Evolutionary conservation across 108 stramenopile genomes (phyloP).

Genomic region (Hondaea fermentalgiana): DNA sequence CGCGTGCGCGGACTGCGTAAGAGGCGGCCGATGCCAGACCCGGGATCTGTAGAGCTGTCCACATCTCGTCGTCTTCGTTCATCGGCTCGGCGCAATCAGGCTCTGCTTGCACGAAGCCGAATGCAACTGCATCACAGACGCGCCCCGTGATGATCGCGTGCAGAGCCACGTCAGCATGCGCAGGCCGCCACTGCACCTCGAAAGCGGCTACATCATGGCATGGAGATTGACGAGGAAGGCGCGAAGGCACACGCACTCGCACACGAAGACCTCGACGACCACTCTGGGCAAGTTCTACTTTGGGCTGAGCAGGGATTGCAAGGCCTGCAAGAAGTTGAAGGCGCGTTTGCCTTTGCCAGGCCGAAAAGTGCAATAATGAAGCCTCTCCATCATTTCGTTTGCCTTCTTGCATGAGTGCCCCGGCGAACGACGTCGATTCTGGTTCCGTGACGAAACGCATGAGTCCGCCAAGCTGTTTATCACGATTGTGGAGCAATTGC

Average conservation of each 20-base stretch:
- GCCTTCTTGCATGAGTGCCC: background rate
- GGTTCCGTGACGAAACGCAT: background rate
- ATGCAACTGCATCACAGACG: background rate
- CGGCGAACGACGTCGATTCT: background rate
- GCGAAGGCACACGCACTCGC: background rate
- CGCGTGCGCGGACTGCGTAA: background rate
- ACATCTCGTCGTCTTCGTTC: too few relatives aligned
- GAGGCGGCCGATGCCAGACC: background rate
- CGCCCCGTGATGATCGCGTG: background rate
- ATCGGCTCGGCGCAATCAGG: background rate
- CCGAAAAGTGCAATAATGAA: background rate
- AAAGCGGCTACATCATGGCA: background rate
- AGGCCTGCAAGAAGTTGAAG: background rate
- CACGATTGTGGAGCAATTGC: background rate
- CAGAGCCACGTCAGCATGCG: background rate
- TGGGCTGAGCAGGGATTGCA: background rate
- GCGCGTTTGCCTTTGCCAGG: background rate
- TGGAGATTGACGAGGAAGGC: background rate
- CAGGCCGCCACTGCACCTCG: background rate
- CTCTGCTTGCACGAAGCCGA: background rate
- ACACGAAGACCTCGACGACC: background rate
- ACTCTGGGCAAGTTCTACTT: background rate
- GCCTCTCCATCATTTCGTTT: background rate
- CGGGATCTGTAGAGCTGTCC: background rate
- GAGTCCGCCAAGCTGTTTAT: background rate